A percentile compares a stretch with the other conserved stretches of the same genome.
phyloP scores from a whole-genome alignment of 1,139 yeast genomes.

The Yamadazyma spencermartinsiae region DNA sequence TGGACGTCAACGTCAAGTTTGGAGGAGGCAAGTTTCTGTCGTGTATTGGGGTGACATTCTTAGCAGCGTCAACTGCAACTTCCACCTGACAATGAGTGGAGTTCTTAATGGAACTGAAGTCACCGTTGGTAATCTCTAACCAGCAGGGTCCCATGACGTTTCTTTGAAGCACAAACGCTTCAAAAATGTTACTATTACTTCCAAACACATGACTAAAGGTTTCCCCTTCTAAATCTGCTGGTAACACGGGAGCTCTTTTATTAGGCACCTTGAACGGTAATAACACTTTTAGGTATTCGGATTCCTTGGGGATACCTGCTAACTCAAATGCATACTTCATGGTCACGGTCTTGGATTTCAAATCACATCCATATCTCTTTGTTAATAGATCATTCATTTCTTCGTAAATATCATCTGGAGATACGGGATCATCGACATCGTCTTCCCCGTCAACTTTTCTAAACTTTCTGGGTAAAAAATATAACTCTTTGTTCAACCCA shows the following conservation, averaged over 20 bases:
- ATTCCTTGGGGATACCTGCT: slow-evolving; percentile 73
- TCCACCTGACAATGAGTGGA: slow-evolving; percentile 84
- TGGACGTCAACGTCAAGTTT: slow-evolving; percentile 63
- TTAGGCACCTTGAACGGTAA: slow-evolving; percentile 69
- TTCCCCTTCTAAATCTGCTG: slow-evolving; percentile 68
- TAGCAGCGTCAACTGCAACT: slow-evolving; percentile 56
- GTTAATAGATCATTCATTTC: slow-evolving; percentile 71
- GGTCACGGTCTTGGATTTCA: slow-evolving; percentile 69
- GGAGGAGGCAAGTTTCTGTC: slow-evolving; percentile 56
- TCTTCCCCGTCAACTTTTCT: slow-evolving; percentile 35
- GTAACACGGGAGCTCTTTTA: slow-evolving; percentile 49
- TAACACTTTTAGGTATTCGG: slow-evolving; percentile 78
- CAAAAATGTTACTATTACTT: slow-evolving; percentile 70
- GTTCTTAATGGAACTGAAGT: slow-evolving; percentile 59
- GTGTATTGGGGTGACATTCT: slow-evolving; percentile 48
- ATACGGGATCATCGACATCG: slow-evolving; percentile 38
- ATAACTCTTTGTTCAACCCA: slow-evolving; percentile 71
- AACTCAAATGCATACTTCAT: slow-evolving; percentile 90
- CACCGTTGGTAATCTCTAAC: slow-evolving; percentile 70
- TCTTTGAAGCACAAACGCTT: slow-evolving; percentile 78
- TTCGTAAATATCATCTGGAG: slow-evolving; percentile 69
- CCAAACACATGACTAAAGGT: slow-evolving; percentile 86
- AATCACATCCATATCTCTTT: slow-evolving; percentile 60
- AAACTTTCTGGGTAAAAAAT: slow-evolving; percentile 67
- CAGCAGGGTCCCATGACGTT: slow-evolving; percentile 98